Conservation (phyloP, 1,284 basidiomycete genomes). For the Volvariella surrecta region DNA sequence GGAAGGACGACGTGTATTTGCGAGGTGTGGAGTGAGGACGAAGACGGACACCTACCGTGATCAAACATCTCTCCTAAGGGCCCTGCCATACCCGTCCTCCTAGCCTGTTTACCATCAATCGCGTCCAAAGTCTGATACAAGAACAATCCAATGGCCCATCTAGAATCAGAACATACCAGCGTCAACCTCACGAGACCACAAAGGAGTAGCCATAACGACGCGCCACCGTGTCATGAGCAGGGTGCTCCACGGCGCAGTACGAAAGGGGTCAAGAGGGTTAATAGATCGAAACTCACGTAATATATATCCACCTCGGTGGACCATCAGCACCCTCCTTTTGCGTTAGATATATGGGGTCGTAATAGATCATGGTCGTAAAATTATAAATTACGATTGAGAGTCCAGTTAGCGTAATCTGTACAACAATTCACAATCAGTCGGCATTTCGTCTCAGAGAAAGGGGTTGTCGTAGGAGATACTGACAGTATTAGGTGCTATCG, state of each 20-base stretch:
- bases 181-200: too few species aligned
- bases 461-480: slow-evolving; percentile 18
- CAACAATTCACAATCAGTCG: background rate
- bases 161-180: slow-evolving; percentile 18
- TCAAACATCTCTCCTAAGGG: slow-evolving; percentile 97
- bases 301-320: slow-evolving; percentile 80
- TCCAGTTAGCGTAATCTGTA: slow-evolving; percentile 77
- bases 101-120: slow-evolving; percentile 93
- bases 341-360: slow-evolving; percentile 69
- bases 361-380: slow-evolving; percentile 76
- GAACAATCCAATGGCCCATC: slow-evolving; percentile 89
- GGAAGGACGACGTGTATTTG: background rate
- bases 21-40: background rate
- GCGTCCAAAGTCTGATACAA: slow-evolving; percentile 88
- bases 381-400: slow-evolving; percentile 80
- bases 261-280: background rate
- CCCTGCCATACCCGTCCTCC: slow-evolving; percentile 92
- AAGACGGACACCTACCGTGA: slow-evolving; percentile 54
- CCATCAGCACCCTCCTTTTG: slow-evolving; percentile 54
- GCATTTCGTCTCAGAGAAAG: background rate
- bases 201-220: too few species aligned
- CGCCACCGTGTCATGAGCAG: too few species aligned
- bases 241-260: too few species aligned
- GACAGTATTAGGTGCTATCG: slow-evolving; percentile 88
- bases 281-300: slow-evolving; percentile 47